Percentiles rank a stretch among this genome's conserved stretches.
phyloP scores from a whole-genome alignment of 2,329 filamentous ascomycete genomes.

The Penicillium sp. region DNA sequence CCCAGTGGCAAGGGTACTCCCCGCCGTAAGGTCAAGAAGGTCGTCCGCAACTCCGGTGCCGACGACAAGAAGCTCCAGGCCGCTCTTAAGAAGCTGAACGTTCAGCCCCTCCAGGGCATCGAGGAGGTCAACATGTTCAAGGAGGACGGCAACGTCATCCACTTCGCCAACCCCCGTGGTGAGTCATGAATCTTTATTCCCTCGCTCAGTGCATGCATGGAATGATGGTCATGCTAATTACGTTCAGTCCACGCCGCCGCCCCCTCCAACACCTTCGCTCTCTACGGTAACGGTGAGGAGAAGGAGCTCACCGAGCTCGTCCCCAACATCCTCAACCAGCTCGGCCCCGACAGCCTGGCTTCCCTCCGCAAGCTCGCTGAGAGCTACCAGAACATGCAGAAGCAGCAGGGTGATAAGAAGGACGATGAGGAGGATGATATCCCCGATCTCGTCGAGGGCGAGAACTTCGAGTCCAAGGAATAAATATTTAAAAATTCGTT shows the following conservation, averaged over 20 bases:
- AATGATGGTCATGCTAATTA: too few relatives aligned
- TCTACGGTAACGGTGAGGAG: constrained; percentile 98
- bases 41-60: constrained; percentile 85
- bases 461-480: constrained; percentile 98
- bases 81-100: constrained; percentile 98
- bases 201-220: too few relatives aligned
- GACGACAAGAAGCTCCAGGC: constrained; percentile 99
- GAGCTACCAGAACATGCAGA: constrained; percentile 99
- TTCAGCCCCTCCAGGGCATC: constrained; percentile 98
- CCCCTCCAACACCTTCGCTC: constrained; percentile 98
- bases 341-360: constrained; percentile 95
- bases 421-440: constrained; percentile 84
- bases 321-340: constrained; percentile 98
- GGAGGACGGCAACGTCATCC: constrained; percentile 98
- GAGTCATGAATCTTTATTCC: too few relatives aligned
- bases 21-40: constrained; percentile 97
- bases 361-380: constrained; percentile 98
- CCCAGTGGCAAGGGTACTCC: constrained; percentile 94
- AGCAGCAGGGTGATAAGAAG: constrained; percentile 78
- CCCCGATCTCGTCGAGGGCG: constrained; percentile 91
- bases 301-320: constrained; percentile 99
- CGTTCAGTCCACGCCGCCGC: constrained; percentile 90
- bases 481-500: constrained; percentile 51
- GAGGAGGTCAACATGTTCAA: constrained; percentile 99
- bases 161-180: constrained; percentile 98